Base-by-base conservation (phyloP, 306 rosid genomes). In the Cucumis hystrix region DNA sequence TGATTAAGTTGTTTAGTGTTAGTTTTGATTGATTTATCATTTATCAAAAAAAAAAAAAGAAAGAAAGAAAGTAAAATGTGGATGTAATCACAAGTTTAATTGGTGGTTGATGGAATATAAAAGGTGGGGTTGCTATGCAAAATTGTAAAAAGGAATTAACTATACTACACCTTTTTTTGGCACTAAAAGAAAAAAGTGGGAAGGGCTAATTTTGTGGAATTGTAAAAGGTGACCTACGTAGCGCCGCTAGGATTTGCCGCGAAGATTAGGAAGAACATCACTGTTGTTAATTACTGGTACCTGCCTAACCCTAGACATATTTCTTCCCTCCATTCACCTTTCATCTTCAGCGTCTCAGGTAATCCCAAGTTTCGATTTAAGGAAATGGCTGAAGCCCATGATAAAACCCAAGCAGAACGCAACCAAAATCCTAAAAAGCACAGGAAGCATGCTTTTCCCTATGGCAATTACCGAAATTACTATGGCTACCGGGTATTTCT, bases 401-500 rank as follows among this genome's bases (percentile, higher is more conserved):
- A 37, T 13, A 61, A 35, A 35, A 37, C 43, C 1, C 41, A 30
- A 25, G 35, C 9, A 30, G 74, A 77, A 52, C 81, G 23, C 30
- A 83, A 84, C 73, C 82, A 43, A 41, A 73, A 60, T 18, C 83
- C 65, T 61, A 85, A 74, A 77, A 89, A 84, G 58, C 87, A 81
- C 54, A 83, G 83, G 45, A 80, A 87, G 73, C 13, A 47, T 14
- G 23, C 82, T 37, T 89, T 79, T 78, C 96, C 92, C 10, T 92
- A 74, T 79, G 97, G 98, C 67, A 95, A 95, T 83, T 95, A 95
- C 87, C 85, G 63, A 81, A 79, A 68, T 86, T 95, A 95, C 89
- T 95, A 95, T 79, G 96, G 95, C 87, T 95, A 95, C 79, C 91
- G 97, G 14, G 99, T 92, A 89, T 56, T 30, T 74, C 71, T 79